These are phyloP conservation scores for Neospora caninum DNA, from an alignment of 169 alveolate genomes.

Conservation along the genomic window DNA sequence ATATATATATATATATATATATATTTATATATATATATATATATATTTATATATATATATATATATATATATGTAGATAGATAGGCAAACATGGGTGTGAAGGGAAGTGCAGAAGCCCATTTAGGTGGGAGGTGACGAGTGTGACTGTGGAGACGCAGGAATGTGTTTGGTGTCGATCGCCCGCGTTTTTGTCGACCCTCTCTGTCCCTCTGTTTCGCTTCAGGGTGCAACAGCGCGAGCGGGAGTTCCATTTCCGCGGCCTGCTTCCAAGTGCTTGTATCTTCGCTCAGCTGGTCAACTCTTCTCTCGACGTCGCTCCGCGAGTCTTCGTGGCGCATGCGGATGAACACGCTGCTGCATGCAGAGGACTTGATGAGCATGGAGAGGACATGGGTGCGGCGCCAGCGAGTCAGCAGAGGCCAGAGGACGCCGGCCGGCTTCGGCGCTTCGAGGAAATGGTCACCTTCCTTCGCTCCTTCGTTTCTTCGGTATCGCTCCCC, in stretches of 20 bases:
- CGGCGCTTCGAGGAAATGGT: not conserved
- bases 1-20: not conserved
- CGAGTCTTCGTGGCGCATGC: not conserved
- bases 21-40: not conserved
- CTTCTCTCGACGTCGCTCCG: not conserved
- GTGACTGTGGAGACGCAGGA: no score
- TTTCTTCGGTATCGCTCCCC: not conserved
- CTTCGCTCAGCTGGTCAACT: not conserved
- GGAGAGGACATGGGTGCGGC: not conserved
- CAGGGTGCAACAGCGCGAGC: constrained; percentile 60
- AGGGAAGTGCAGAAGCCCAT: no score
- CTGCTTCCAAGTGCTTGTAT: constrained; percentile 29
- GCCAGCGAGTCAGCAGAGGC: not conserved
- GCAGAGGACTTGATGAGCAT: not conserved
- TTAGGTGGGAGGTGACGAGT: no score
- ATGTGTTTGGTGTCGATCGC: no score
- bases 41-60: not conserved
- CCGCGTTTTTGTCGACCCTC: not conserved
- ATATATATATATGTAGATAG: not conserved
- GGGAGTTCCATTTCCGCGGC: constrained; percentile 46
- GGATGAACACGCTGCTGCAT: not conserved
- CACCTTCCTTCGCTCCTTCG: not conserved
- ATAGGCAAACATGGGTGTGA: no score
- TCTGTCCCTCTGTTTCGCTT: not conserved
- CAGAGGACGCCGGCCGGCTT: not conserved